phyloP scores from a whole-genome alignment of 768 basidiomycete species.

The Lactifluus volemus region DNA sequence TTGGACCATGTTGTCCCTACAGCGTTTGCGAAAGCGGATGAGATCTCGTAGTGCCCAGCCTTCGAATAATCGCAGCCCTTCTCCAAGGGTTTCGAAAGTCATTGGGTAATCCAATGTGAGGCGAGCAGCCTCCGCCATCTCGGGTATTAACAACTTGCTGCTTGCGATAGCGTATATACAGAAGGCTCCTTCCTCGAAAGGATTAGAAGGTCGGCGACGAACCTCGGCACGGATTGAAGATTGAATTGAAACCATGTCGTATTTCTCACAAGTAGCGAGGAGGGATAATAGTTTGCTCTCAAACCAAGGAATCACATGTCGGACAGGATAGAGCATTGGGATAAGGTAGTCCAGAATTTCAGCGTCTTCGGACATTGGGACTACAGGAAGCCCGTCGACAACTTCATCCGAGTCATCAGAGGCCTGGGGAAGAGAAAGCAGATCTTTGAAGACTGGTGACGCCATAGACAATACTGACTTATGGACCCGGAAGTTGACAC shows the following conservation, averaged over 20 bases:
- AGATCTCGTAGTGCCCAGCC: constrained; percentile 2
- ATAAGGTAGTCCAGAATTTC: neutral
- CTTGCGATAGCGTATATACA: constrained; percentile 15
- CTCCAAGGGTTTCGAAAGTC: constrained; percentile 1
- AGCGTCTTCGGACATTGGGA: neutral
- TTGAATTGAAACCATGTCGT: constrained; percentile 16
- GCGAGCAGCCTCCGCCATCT: neutral
- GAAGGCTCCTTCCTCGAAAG: neutral
- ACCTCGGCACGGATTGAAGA: neutral
- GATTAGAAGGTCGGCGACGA: neutral
- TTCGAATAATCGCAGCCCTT: neutral
- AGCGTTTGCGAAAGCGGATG: neutral
- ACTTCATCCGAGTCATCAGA: neutral
- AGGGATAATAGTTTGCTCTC: neutral
- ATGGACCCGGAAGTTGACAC: neutral
- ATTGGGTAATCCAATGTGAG: neutral
- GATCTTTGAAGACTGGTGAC: constrained; percentile 2
- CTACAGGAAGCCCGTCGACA: neutral
- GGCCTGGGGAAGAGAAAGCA: constrained; percentile 1
- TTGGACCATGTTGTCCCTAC: neutral
- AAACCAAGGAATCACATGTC: neutral
- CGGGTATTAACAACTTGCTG: neutral
- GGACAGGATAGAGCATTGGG: constrained; percentile 1
- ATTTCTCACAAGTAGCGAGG: constrained; percentile 20
- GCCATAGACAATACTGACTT: neutral